Conservation (phyloP, 495 filamentous ascomycete genomes). For the Penicillium waksmanii region DNA sequence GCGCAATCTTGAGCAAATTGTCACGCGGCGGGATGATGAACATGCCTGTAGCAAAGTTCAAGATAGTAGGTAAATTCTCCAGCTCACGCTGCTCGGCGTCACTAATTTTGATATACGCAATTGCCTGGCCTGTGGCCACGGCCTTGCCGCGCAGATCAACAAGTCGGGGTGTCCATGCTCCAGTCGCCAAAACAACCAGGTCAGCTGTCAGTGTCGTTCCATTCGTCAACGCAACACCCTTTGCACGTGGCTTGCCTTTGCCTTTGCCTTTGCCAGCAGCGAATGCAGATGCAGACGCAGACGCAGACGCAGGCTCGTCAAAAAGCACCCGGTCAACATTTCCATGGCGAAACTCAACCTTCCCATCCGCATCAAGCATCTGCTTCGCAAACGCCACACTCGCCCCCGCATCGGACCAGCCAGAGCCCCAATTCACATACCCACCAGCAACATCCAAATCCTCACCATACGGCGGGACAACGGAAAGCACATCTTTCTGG, state of each 20-base stretch:
- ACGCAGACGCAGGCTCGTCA: slow-evolving; percentile 5
- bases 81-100: slow-evolving; percentile 67
- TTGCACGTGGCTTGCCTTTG: slow-evolving; percentile 38
- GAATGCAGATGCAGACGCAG: not conserved
- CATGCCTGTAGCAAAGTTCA: slow-evolving; percentile 79
- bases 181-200: slow-evolving; percentile 78
- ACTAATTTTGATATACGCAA: slow-evolving; percentile 75
- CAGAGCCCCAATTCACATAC: slow-evolving; percentile 79
- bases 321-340: slow-evolving; percentile 62
- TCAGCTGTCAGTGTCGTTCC: slow-evolving; percentile 63
- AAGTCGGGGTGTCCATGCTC: slow-evolving; percentile 79
- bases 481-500: slow-evolving; percentile 43
- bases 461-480: slow-evolving; percentile 50
- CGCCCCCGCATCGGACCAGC: slow-evolving; percentile 83
- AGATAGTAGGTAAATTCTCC: slow-evolving; percentile 67
- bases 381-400: slow-evolving; percentile 71
- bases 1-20: slow-evolving; percentile 76
- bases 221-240: slow-evolving; percentile 57
- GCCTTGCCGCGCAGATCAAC: slow-evolving; percentile 78
- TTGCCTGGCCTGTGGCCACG: slow-evolving; percentile 76
- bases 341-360: slow-evolving; percentile 66
- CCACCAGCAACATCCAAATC: slow-evolving; percentile 61
- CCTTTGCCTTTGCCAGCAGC: no score
- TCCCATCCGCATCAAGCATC: slow-evolving; percentile 59
- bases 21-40: slow-evolving; percentile 81